These are phyloP conservation scores for Populus hybrid DNA, from an alignment of 441 rosid genomes.

Conservation along the genomic window DNA sequence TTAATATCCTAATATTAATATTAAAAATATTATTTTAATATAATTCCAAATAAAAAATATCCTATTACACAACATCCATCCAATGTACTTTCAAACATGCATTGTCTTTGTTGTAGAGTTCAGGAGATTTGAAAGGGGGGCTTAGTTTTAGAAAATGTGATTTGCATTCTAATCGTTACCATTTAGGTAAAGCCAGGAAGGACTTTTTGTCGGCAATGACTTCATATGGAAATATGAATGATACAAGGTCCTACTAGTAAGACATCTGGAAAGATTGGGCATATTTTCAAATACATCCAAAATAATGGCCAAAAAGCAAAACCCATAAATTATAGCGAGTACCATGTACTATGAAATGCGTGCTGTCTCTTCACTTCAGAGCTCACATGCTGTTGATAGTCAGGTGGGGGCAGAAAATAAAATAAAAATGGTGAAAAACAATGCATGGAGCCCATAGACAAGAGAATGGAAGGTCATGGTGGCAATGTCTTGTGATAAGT, in stretches of 20 bases:
- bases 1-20: no score
- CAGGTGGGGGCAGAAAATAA: background rate
- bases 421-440: background rate
- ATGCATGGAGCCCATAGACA: background rate
- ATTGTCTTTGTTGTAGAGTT: background rate
- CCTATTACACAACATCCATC: no score
- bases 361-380: constrained; percentile 17
- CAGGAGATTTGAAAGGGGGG: background rate
- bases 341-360: background rate
- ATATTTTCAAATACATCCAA: background rate
- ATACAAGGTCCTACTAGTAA: background rate
- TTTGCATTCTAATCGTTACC: no score
- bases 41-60: no score
- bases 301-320: background rate
- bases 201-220: constrained; percentile 19
- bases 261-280: background rate
- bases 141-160: background rate
- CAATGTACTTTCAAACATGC: no score
- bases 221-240: background rate
- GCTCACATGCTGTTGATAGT: constrained; percentile 27
- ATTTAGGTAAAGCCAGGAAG: no score
- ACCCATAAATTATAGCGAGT: background rate
- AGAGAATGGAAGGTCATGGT: background rate
- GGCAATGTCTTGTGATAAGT: background rate
- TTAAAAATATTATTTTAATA: no score